Percentiles rank a stretch among this genome's conserved stretches.
phyloP scores from a whole-genome alignment of 139 green algal genomes.

The Trebouxia sp. region DNA sequence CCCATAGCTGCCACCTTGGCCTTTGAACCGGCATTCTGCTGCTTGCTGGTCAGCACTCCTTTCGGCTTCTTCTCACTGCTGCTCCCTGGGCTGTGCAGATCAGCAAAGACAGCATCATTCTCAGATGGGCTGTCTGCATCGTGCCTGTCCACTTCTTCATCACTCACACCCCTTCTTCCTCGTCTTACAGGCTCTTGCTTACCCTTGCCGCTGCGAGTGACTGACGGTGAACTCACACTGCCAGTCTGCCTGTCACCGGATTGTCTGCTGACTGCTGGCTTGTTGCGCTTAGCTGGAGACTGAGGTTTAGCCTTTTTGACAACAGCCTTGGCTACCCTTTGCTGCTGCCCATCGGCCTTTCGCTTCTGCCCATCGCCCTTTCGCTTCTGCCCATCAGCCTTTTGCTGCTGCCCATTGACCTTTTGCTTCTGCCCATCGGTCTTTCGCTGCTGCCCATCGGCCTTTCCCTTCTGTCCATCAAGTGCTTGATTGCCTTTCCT shows the following conservation, averaged over 20 bases:
- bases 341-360: neutral
- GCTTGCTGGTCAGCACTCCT: neutral
- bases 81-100: neutral
- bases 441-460: constrained; percentile 4
- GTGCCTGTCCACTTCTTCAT: neutral
- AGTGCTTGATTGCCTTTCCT: neutral
- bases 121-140: neutral
- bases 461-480: neutral
- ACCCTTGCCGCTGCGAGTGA: neutral
- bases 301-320: neutral
- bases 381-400: constrained; percentile 1
- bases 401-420: neutral
- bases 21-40: neutral
- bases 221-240: neutral
- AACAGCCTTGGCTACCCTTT: neutral
- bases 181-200: neutral
- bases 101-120: neutral
- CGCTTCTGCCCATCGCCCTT: neutral
- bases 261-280: neutral
- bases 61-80: neutral
- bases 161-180: neutral
- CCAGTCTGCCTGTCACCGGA: neutral
- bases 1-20: neutral
- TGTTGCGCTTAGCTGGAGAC: neutral
- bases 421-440: constrained; percentile 3